Evolutionary conservation across 2,329 filamentous ascomycete genomes (phyloP).

Genomic region (Botrytis deweyae): DNA sequence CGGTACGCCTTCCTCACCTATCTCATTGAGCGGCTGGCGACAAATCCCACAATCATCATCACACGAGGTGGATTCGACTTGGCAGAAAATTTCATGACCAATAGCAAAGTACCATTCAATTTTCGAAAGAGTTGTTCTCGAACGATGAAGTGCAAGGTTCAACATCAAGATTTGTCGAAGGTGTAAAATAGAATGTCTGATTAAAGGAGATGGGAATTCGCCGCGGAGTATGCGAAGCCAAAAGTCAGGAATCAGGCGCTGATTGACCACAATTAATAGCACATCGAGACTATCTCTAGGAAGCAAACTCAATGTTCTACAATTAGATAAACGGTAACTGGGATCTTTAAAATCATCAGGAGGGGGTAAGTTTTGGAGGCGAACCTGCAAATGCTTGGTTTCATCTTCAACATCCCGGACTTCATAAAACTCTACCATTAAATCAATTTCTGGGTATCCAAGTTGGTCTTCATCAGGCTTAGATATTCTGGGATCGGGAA

Average conservation of each 20-base stretch:
- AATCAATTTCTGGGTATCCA: neutral
- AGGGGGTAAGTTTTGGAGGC: neutral
- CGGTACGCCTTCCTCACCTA: neutral
- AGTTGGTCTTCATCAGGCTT: rapidly evolving
- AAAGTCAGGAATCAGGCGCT: neutral
- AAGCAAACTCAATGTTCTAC: neutral
- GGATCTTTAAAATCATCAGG: neutral
- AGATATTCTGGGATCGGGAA: neutral
- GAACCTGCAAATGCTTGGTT: neutral
- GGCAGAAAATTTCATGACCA: neutral
- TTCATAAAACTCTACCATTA: neutral
- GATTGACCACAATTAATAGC: neutral
- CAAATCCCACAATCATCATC: neutral
- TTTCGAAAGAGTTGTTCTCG: neutral
- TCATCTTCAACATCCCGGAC: neutral
- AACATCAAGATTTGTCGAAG: neutral
- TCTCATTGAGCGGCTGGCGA: neutral
- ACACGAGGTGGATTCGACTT: neutral
- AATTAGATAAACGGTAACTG: neutral
- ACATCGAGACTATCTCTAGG: neutral
- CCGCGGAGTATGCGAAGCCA: neutral
- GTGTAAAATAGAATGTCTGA: neutral
- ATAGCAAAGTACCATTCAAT: neutral
- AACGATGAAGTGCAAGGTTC: neutral
- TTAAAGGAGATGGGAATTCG: neutral